Base-by-base conservation (phyloP, 2,329 filamentous ascomycete genomes). In the Fusarium haematococcum region DNA sequence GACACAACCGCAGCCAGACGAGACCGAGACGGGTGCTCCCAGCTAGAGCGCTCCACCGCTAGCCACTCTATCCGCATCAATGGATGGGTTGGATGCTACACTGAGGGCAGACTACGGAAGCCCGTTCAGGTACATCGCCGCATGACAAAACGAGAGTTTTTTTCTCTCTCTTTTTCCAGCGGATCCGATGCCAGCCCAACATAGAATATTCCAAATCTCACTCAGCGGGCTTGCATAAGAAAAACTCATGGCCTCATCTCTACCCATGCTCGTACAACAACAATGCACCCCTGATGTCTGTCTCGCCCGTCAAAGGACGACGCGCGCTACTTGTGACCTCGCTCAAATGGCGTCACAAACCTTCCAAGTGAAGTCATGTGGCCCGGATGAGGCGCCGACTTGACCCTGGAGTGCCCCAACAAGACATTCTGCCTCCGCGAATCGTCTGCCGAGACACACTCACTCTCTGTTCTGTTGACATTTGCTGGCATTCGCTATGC, bases 301-400 rank as follows among this genome's bases (percentile, higher is more conserved):
- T 64, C 56, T 62, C 59, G 62, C 61, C 63, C 61, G 59, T 68
- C 68, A 68, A 59, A 59, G 58, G 48, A 67, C 57, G 67, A 65
- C 64, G 50, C 70, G 56, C 65, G 74, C 68, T 67, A 50, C 77
- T 57, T 78, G 74, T 78, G 74, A 78, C 75, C 74, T 39, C 39
- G 27, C 27, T 54, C 48, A 54, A 54, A 79, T 79, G 77, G 77
- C 76, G 77, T 79, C 77, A 79, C 69, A 68, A 78, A 77, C 71
- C 73, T 70, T 63, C 73, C 74, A 70, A 71, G 67, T 77, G 64
- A 79, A 75, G 77, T 79, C 77, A 79, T 77, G 77, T 73, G 76
- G 70, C 57, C 68, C 39, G 37, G 59, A 54, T 62, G 63, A 58
- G 60, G 52, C 59, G 65, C 73, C 56, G 67, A 52, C 63, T 68